These are phyloP conservation scores for Metarhizium brunneum DNA, from an alignment of 2,329 filamentous ascomycete species.

Conservation along the genomic window DNA sequence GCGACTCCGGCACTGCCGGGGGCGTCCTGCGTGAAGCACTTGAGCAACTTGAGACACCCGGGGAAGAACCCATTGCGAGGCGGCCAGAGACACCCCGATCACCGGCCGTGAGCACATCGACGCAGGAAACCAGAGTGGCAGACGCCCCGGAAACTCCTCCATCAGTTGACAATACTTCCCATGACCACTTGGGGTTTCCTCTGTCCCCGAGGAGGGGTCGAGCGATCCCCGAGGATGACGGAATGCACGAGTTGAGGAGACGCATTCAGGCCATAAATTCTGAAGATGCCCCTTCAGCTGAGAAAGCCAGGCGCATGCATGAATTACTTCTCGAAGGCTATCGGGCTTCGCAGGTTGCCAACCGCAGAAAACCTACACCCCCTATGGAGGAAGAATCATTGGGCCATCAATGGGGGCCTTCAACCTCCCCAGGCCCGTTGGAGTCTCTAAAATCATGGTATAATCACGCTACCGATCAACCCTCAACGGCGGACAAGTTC, in stretches of 20 bases:
- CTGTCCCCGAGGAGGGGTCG: slow-evolving; percentile 20
- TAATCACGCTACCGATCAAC: slow-evolving; percentile 30
- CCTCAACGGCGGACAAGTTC: slow-evolving; percentile 32
- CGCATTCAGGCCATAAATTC: slow-evolving; percentile 62
- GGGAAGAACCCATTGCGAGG: slow-evolving; percentile 8
- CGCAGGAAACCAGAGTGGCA: slow-evolving; percentile 24
- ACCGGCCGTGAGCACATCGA: slow-evolving; percentile 24
- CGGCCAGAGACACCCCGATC: slow-evolving; percentile 16
- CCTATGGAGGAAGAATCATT: slow-evolving; percentile 10
- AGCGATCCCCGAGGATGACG: slow-evolving; percentile 65
- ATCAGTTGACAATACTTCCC: slow-evolving; percentile 14
- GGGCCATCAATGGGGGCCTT: slow-evolving; percentile 28
- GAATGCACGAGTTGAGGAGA: slow-evolving; percentile 58
- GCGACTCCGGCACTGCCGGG: slow-evolving; percentile 17
- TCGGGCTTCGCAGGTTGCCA: slow-evolving; percentile 20
- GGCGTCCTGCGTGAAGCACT: slow-evolving; percentile 7
- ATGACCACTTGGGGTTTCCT: slow-evolving; percentile 24
- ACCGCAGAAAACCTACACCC: slow-evolving; percentile 5
- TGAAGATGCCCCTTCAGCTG: slow-evolving; percentile 43
- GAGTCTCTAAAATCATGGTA: slow-evolving; percentile 53
- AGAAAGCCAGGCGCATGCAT: slow-evolving; percentile 68
- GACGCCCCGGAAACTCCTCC: slow-evolving; percentile 13
- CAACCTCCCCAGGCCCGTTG: slow-evolving; percentile 34
- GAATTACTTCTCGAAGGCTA: slow-evolving; percentile 62
- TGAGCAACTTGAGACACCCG: neutral